These are phyloP conservation scores for Cephalotrichum gorgonifer DNA, from an alignment of 2,329 filamentous ascomycete genomes.

Conservation along the genomic window DNA sequence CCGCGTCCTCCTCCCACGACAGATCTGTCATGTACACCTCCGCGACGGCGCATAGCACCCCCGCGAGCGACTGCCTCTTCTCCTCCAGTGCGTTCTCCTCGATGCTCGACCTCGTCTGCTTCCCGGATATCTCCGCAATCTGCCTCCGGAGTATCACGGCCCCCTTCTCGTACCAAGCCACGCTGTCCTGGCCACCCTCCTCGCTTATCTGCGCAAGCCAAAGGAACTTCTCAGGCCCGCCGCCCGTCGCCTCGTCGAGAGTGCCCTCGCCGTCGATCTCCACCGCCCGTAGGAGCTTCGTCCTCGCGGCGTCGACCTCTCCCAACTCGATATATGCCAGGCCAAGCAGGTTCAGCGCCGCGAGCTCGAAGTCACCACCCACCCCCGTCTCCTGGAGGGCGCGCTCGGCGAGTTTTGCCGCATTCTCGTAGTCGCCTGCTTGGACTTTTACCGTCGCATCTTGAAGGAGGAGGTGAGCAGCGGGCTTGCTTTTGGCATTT, in stretches of 20 bases:
- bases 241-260: constrained; percentile 60
- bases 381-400: constrained; percentile 32
- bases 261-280: constrained; percentile 66
- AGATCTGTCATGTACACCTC: constrained; percentile 99
- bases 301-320: constrained; percentile 64
- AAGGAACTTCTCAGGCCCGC: constrained; percentile 86
- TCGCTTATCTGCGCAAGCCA: constrained; percentile 86
- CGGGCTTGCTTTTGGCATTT: constrained; percentile 17
- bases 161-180: constrained; percentile 60
- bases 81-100: constrained; percentile 39
- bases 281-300: constrained; percentile 63
- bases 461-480: constrained; percentile 18
- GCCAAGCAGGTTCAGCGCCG: constrained; percentile 65
- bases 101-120: constrained; percentile 25
- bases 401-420: constrained; percentile 26
- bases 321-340: constrained; percentile 77
- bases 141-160: constrained; percentile 61
- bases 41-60: constrained; percentile 84
- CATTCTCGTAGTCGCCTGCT: constrained; percentile 30
- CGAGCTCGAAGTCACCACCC: constrained; percentile 42
- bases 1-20: constrained; percentile 85
- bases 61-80: constrained; percentile 73
- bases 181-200: constrained; percentile 55
- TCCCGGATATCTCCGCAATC: constrained; percentile 49
- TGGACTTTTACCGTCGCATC: constrained; percentile 31